Evolutionary conservation across 768 basidiomycete genomes (phyloP).

Genomic region (Boletus subcaerulescens): DNA sequence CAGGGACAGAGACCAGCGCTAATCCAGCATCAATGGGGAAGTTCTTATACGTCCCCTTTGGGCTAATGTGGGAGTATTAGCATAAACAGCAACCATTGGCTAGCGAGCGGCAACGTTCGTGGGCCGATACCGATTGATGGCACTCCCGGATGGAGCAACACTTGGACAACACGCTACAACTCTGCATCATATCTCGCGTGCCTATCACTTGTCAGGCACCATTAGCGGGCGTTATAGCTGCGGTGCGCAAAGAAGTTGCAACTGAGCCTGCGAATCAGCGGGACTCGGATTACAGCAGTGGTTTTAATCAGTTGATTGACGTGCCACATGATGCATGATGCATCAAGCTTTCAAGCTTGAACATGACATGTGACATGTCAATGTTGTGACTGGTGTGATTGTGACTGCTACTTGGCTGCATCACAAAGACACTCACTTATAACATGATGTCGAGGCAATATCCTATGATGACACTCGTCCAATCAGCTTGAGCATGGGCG

Average conservation of each 20-base stretch:
- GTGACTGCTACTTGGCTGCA: no score
- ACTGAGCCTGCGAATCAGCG: not conserved
- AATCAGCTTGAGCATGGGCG: no score
- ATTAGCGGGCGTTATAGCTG: not conserved
- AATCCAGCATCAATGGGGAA: not conserved
- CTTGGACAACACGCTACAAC: not conserved
- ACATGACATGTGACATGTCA: no score
- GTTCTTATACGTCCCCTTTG: slow-evolving; percentile 8
- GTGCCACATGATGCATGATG: no score
- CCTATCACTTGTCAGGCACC: not conserved
- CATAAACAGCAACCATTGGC: slow-evolving; percentile 12
- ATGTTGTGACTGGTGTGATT: no score
- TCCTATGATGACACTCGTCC: no score
- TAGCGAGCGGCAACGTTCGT: slow-evolving; percentile 22
- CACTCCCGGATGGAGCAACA: no score
- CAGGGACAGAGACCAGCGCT: not conserved
- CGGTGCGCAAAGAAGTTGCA: not conserved
- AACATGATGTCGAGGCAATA: no score
- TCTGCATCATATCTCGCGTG: not conserved
- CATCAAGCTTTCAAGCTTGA: no score
- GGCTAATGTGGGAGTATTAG: not conserved
- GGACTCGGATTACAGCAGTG: not conserved
- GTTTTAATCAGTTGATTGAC: not conserved
- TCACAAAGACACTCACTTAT: no score
- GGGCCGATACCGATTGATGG: not conserved